Evolutionary conservation across 129 eudicot species (phyloP).

Genomic region (Flaveria sonorensis): DNA sequence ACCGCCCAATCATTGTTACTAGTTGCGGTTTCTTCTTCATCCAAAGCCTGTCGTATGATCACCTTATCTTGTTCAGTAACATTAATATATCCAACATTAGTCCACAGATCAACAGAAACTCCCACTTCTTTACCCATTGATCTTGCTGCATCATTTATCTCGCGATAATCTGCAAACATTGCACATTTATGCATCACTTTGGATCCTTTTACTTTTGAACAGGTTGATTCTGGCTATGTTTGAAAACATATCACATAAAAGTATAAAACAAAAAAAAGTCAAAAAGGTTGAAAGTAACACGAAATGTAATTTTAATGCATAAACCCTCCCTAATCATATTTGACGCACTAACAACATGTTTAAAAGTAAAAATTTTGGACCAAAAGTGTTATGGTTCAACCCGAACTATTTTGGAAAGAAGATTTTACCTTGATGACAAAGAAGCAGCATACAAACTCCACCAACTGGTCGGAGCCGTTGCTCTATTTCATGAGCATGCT

Average conservation of each 20-base stretch:
- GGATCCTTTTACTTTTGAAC: neutral
- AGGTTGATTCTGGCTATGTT: neutral
- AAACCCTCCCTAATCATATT: no score
- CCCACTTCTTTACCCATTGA: conserved; percentile 68
- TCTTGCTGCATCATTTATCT: conserved; percentile 64
- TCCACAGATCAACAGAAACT: conserved; percentile 44
- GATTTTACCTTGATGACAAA: conserved; percentile 82
- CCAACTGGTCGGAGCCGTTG: conserved; percentile 66
- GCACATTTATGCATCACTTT: neutral
- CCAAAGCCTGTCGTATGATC: conserved; percentile 60
- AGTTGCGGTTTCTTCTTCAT: conserved; percentile 66
- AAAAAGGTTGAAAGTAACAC: neutral
- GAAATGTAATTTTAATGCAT: no score
- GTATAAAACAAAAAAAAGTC: no score
- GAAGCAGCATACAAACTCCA: conserved; percentile 71
- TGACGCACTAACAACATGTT: no score
- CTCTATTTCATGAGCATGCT: conserved; percentile 79
- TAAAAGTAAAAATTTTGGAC: no score
- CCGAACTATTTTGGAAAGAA: no score
- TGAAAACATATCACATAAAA: no score
- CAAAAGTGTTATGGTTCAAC: no score
- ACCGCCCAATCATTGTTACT: conserved; percentile 94
- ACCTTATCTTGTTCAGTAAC: conserved; percentile 57
- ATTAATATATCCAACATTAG: conserved; percentile 48
- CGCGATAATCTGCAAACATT: conserved; percentile 70